These are phyloP conservation scores for Starmerella floricola DNA, from an alignment of 805 yeast genomes.

Conservation along the genomic window DNA sequence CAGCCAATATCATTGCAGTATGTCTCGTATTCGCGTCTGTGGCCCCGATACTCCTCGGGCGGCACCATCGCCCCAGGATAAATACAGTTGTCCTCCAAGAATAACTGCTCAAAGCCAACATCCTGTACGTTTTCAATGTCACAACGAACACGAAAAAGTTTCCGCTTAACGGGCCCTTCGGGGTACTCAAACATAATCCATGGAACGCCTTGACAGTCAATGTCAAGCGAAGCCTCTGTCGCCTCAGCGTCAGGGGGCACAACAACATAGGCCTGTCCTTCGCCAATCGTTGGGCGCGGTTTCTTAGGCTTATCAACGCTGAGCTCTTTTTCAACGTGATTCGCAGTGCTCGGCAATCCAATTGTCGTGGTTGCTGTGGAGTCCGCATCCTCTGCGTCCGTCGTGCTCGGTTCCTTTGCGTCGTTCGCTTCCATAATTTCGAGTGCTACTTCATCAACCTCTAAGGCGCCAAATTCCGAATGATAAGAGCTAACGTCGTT, in stretches of 20 bases:
- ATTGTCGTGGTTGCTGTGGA: too few relatives aligned
- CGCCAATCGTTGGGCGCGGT: too few relatives aligned
- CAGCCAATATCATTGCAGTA: slow-evolving; percentile 41
- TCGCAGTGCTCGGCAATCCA: too few relatives aligned
- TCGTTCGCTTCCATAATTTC: too few relatives aligned
- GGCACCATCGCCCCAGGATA: slow-evolving; percentile 40
- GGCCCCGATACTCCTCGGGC: slow-evolving; percentile 34
- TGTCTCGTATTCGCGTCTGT: slow-evolving; percentile 36
- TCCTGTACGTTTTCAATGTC: slow-evolving; percentile 27
- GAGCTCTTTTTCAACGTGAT: too few relatives aligned
- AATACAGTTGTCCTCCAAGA: slow-evolving; percentile 34
- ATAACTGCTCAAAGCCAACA: slow-evolving; percentile 25
- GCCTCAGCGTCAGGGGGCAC: background rate
- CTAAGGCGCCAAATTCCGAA: too few relatives aligned
- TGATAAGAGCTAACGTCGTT: too few relatives aligned
- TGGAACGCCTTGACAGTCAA: slow-evolving; percentile 16
- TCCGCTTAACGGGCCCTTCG: slow-evolving; percentile 24
- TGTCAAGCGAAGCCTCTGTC: background rate
- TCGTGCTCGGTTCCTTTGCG: too few relatives aligned
- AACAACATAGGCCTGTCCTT: background rate
- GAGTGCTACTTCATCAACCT: too few relatives aligned
- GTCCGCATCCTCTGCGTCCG: too few relatives aligned
- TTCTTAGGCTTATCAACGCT: too few relatives aligned
- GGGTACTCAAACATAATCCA: slow-evolving; percentile 30
- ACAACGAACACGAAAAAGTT: slow-evolving; percentile 27